Conservation (phyloP, 2,329 filamentous ascomycete species). For the Aspergillus floridensis region DNA sequence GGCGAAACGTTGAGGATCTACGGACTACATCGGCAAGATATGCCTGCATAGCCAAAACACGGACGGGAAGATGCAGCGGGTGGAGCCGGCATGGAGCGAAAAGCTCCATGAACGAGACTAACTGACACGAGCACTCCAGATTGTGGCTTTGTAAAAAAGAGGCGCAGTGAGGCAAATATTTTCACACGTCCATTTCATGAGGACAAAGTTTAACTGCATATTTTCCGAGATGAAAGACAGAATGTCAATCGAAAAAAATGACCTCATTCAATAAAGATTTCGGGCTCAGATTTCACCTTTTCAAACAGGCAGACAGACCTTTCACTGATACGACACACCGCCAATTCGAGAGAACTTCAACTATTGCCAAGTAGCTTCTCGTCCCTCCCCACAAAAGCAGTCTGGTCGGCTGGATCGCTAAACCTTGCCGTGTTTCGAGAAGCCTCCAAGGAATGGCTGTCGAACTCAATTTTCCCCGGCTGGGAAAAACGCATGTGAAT, state of each 20-base stretch:
- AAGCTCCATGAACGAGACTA: neutral
- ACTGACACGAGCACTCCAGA: neutral
- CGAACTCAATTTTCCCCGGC: neutral
- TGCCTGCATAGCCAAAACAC: neutral
- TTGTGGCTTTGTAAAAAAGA: neutral
- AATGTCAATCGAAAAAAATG: neutral
- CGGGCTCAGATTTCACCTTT: neutral
- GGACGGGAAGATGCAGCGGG: neutral
- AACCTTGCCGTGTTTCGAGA: neutral
- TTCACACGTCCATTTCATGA: neutral
- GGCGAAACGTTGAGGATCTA: neutral
- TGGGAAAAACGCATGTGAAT: neutral
- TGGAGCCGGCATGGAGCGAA: neutral
- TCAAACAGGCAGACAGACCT: neutral
- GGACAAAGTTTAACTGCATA: neutral
- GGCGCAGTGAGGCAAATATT: neutral
- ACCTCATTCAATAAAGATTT: neutral
- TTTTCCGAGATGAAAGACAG: neutral
- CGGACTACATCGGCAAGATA: neutral
- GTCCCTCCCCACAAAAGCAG: neutral
- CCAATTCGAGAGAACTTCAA: neutral
- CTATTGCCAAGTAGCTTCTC: neutral
- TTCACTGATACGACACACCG: neutral
- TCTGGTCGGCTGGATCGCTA: neutral
- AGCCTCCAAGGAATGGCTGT: neutral